Evolutionary conservation across 2,329 filamentous ascomycete genomes (phyloP), one percentile per base, ranked within the genome.

Genomic region (Xylaria sp.): DNA sequence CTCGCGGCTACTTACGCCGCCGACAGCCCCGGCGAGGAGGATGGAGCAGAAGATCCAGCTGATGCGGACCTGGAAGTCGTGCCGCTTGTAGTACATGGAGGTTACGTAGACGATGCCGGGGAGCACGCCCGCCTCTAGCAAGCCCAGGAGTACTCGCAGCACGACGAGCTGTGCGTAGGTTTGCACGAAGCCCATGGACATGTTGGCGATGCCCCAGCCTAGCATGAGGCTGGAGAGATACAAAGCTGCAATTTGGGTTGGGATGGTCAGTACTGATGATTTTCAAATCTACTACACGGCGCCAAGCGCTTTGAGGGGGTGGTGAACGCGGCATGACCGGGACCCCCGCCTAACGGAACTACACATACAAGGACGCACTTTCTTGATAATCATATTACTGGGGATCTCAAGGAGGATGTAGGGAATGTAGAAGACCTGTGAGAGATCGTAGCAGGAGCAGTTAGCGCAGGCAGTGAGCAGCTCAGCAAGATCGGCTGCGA

Each of bases 71-170:
- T 83, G 80, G 37, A 81, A 77, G 68, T 84, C 81, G 63, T 80
- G 76, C 25, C 80, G 74, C 57, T 77, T 78, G 70, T 84, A 84
- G 69, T 81, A 84, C 70, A 78, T 79, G 17, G 79, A 80, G 0
- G 79, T 79, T 23, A 82, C 70, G 67, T 81, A 81, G 29, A 81
- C 74, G 59, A 79, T 78, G 10, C 76, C 78, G 0, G 81, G 81
- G 49, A 83, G 75, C 3, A 82, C 71, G 3, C 81, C 81, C 1
- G 79, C 79, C 64, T 83, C 81, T 13, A 81, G 76, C 1, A 76
- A 70, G 1, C 81, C 81, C 6, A 83, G 72, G 10, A 83, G 71
- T 31, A 82, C 76, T 0, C 80, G 79, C 9, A 79, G 74, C 1
- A 70, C 76, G 13, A 82, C 69, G 1, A 83, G 72, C 2, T 73